Evolutionary conservation across 441 rosid genomes (phyloP).

Genomic region (Erodium trifolium): DNA sequence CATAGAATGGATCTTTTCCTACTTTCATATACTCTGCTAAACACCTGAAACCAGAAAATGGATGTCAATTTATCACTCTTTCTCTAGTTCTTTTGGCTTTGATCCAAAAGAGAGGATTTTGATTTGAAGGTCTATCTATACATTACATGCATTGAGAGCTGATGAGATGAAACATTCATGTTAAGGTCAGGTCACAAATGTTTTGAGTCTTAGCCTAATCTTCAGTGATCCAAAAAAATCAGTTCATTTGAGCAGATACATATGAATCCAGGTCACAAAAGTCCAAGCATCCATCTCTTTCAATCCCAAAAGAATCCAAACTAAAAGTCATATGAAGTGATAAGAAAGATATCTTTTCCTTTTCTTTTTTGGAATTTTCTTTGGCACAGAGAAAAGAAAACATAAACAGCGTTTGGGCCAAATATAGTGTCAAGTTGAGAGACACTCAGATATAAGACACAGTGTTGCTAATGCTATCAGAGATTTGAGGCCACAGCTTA

Average conservation of each 20-base stretch:
- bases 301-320: background rate
- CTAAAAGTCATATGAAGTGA: background rate
- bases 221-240: too few species aligned
- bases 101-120: too few species aligned
- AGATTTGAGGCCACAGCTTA: background rate
- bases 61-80: background rate
- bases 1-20: background rate
- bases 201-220: background rate
- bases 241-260: background rate
- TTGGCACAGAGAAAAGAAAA: background rate
- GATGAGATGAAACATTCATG: background rate
- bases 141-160: too few species aligned
- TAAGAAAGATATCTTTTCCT: background rate
- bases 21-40: background rate
- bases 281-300: background rate
- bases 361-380: background rate
- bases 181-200: too few species aligned
- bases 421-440: background rate
- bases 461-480: background rate
- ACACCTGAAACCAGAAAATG: background rate
- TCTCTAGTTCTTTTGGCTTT: too few species aligned
- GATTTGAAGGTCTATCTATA: too few species aligned
- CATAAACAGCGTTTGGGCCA: background rate
- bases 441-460: background rate
- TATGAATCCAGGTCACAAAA: background rate